phyloP scores from a whole-genome alignment of 345 rosid species.

The Schrenkiella parvula region DNA sequence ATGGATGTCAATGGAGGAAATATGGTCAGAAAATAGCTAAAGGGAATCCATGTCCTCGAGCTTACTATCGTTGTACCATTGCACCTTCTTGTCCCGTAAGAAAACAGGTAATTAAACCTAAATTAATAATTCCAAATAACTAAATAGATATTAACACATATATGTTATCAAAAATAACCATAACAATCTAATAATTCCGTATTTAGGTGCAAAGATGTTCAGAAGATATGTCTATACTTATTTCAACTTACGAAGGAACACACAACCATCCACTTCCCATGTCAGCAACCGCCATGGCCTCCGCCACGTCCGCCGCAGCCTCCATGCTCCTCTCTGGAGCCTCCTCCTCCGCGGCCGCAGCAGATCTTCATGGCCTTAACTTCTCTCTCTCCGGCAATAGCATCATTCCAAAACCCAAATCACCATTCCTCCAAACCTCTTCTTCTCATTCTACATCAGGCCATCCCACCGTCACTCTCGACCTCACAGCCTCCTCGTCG shows the following conservation, averaged over 20 bases:
- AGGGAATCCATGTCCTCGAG: conserved; percentile 97
- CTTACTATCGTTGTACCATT: conserved; percentile 87
- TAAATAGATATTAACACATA: background rate
- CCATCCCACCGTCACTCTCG: conserved; percentile 79
- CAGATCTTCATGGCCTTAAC: conserved; percentile 52
- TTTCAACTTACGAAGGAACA: conserved; percentile 89
- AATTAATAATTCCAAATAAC: background rate
- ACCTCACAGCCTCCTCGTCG: conserved; percentile 57
- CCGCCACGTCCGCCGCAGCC: conserved; percentile 91
- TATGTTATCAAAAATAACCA: background rate
- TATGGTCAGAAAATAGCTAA: conserved; percentile 91
- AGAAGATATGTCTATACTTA: conserved; percentile 77
- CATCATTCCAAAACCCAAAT: conserved; percentile 38
- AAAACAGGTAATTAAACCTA: conserved; percentile 58
- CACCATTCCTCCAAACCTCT: conserved; percentile 49
- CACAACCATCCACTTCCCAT: conserved; percentile 90
- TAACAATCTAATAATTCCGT: background rate
- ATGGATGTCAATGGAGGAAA: conserved; percentile 98
- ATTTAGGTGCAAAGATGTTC: conserved; percentile 84
- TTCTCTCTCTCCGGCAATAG: conserved; percentile 43
- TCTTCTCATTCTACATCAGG: conserved; percentile 39
- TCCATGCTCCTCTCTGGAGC: conserved; percentile 72
- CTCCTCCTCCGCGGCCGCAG: conserved; percentile 29
- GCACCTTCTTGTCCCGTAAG: conserved; percentile 85
- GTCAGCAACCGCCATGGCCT: conserved; percentile 96